Evolutionary conservation across 176 grass and related monocot genomes (phyloP).

Genomic region (Puccinellia tenuiflora): DNA sequence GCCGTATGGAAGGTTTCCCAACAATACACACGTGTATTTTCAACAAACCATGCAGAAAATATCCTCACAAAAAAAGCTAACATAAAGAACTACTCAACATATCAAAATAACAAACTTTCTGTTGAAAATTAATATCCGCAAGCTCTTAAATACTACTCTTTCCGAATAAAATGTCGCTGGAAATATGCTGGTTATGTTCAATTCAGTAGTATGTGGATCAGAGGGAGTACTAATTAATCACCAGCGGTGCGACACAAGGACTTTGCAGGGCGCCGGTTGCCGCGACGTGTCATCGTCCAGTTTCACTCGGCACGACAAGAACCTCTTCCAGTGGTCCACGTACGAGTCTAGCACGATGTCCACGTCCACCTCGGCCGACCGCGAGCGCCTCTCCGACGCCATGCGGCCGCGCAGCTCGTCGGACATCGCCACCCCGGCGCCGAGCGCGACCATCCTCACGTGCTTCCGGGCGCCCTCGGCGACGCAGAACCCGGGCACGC

Average conservation of each 20-base stretch:
- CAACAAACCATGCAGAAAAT: too few species aligned
- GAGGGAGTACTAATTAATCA: too few species aligned
- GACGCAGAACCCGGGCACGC: slow-evolving; percentile 16
- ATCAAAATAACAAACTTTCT: too few species aligned
- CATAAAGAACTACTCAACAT: too few species aligned
- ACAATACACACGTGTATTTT: too few species aligned
- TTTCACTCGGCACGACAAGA: slow-evolving; percentile 11
- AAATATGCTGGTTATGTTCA: too few species aligned
- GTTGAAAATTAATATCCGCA: too few species aligned
- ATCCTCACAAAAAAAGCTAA: too few species aligned
- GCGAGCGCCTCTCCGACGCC: neutral
- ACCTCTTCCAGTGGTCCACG: neutral
- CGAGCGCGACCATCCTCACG: slow-evolving; percentile 6
- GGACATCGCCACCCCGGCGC: neutral
- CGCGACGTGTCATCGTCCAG: neutral
- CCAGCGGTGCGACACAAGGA: neutral
- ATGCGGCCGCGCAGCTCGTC: neutral
- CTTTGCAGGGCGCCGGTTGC: neutral
- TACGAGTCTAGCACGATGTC: neutral
- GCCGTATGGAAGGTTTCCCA: too few species aligned
- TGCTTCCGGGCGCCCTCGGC: neutral
- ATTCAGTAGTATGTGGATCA: too few species aligned
- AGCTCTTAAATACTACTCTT: too few species aligned
- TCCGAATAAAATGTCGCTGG: too few species aligned
- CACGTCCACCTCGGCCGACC: neutral